Percentiles rank a stretch among this genome's conserved stretches.
Conservation (phyloP, 2,329 filamentous ascomycete species). For the Eutypa lata region DNA sequence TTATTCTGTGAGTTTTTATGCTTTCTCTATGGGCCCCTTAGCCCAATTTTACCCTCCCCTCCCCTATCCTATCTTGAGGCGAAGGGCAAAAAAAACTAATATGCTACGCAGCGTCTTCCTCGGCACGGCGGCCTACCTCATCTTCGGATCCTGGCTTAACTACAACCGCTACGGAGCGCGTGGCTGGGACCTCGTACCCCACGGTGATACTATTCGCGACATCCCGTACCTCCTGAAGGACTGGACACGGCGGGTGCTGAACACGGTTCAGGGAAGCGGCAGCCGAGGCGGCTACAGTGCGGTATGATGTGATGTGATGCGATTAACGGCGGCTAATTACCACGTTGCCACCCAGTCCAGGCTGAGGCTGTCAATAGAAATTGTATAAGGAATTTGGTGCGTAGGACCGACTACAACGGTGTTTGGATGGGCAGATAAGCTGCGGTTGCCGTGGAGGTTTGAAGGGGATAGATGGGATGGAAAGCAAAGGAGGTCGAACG, state of each 20-base stretch:
- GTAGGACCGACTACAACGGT: too few species aligned
- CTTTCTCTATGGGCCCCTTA: too few species aligned
- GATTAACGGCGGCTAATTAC: background rate
- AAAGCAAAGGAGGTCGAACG: too few species aligned
- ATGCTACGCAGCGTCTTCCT: constrained; percentile 69
- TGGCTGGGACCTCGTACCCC: constrained; percentile 91
- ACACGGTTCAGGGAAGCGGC: constrained; percentile 79
- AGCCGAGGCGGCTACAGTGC: constrained; percentile 91
- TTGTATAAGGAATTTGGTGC: too few species aligned
- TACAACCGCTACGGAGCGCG: constrained; percentile 95
- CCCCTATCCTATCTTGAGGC: background rate
- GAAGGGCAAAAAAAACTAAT: constrained; percentile 6
- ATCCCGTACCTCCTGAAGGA: constrained; percentile 90
- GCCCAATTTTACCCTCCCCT: too few species aligned
- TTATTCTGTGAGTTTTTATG: constrained; percentile 86
- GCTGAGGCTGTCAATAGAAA: too few species aligned
- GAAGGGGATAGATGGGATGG: too few species aligned
- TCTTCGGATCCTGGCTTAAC: constrained; percentile 98
- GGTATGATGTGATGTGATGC: constrained; percentile 50
- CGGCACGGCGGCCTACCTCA: constrained; percentile 81
- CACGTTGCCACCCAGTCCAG: background rate
- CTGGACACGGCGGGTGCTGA: constrained; percentile 74
- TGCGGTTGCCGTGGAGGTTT: too few species aligned
- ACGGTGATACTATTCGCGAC: constrained; percentile 88
- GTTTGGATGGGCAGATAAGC: too few species aligned